Percentiles rank a stretch among this genome's conserved stretches.
Evolutionary conservation across 2,329 filamentous ascomycete genomes (phyloP).

Genomic region (Nothophoma quercina): DNA sequence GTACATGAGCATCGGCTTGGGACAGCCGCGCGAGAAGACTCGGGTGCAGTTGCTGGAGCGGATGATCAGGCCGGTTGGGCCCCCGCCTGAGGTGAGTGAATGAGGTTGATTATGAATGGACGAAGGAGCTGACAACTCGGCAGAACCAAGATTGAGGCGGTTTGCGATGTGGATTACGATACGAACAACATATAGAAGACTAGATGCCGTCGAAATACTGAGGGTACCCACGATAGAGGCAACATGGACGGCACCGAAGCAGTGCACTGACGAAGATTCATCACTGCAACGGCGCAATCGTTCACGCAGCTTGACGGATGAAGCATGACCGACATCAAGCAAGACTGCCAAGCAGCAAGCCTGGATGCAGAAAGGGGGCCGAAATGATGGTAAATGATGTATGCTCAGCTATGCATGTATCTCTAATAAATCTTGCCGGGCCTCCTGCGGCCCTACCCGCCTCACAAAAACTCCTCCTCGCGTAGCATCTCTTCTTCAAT

Average conservation of each 20-base stretch:
- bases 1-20: slow-evolving; percentile 89
- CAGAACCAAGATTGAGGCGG: slow-evolving; percentile 13
- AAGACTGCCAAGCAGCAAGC: too few relatives aligned
- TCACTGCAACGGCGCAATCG: too few relatives aligned
- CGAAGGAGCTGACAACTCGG: background rate
- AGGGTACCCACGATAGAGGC: too few relatives aligned
- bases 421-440: background rate
- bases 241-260: too few relatives aligned
- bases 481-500: slow-evolving; percentile 25
- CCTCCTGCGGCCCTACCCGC: background rate
- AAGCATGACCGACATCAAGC: too few relatives aligned
- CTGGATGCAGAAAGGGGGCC: too few relatives aligned
- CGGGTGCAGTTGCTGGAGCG: slow-evolving; percentile 80
- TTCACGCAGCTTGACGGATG: too few relatives aligned
- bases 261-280: too few relatives aligned
- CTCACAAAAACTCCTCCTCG: background rate
- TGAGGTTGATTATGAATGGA: background rate
- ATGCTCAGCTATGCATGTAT: slow-evolving; percentile 2
- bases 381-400: too few relatives aligned
- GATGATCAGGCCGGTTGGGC: slow-evolving; percentile 71
- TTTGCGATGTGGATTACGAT: too few relatives aligned
- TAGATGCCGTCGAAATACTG: too few relatives aligned
- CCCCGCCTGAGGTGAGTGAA: slow-evolving; percentile 66
- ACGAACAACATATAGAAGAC: too few relatives aligned
- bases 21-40: slow-evolving; percentile 82